Base-by-base conservation (phyloP, 306 rosid genomes). In the Abrus precatorius region DNA sequence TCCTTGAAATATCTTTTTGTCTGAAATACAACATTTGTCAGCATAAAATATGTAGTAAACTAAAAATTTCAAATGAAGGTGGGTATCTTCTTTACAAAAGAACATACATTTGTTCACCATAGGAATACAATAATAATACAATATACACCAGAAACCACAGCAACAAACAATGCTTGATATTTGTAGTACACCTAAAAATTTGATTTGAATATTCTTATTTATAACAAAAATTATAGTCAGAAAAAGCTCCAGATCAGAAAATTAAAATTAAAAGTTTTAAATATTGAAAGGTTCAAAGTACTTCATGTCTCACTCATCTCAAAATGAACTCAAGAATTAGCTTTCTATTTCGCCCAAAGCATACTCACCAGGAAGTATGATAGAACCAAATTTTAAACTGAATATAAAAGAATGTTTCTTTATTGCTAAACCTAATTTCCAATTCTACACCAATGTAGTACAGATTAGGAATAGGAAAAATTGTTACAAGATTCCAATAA, bases 1-100 rank as follows among this genome's bases (percentile, higher is more conserved):
- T 87, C 98, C 90, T 85, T 93, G 76, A 92, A 95, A 80, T 81
- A 69, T 72, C 85, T 96, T 83, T 92, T 96, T 5, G 77, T 81
- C 99, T 96, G 91, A 74, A 69, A 85, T 62, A 86, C 13, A 60
- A 64, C 49, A 60, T 30, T 43, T 12, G 54, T 79, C 53, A 57
- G 76, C 32, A 78, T 44, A 63, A 54, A 48, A 76, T 13, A 32
- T 0, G 9, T 27, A 14, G 32, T 45, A 6, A 14, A 71, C 49
- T 6, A 69, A 32, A 69, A 30, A 50, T 0, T 9, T 5, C 52
- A 67, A 80, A 60, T 10, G 30, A 70, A 49, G 28, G 44, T 14
- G 48, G 14, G 53, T 33, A 80, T 72, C 71, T 41, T 60, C n/a
- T 40, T 57, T 36, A 59, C 48, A 33, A 34, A 50, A 30, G 53